Evolutionary conservation across 2,329 filamentous ascomycete genomes (phyloP), one percentile per base, ranked within the genome.

Genomic region (Calonectria ilicicola): DNA sequence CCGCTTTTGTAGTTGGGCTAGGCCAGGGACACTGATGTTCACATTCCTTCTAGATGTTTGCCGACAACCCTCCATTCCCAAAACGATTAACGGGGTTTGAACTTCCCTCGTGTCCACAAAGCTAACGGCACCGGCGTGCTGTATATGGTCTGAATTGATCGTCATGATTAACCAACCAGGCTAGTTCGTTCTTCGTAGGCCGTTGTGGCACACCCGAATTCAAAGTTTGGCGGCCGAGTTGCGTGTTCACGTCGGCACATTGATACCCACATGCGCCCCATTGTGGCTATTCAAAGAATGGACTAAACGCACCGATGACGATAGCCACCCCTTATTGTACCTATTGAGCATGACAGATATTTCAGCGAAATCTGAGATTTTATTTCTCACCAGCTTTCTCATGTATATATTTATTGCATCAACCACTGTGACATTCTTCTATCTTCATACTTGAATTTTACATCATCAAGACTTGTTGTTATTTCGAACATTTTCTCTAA

Each of bases 221-320:
- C 26, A 46, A 42, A 63, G 23, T 46, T 42, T 27, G 46, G 40
- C 17, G n/a, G 53, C 26, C 23, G 19, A 27, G 38, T 60, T 42
- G 66, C 46, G 56, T n/a, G 27, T 53, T 35, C 35, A 42, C 27
- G 21, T 21, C 26, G 23, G 17, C 32, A 42, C 38, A 42, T n/a
- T 40, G 23, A n/a, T 44, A 44, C 23, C 58, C 38, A 63, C 58
- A 29, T 23, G 38, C 14, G 19, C 38, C 58, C 58, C 58, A 63
- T 63, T 63, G 58, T 63, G 38, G 58, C 40, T 46, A 63, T 63
- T 63, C 23, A 46, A 27, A 63, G 38, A 63, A 63, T 63, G 38
- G 3, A 17, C 38, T 63, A 42, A 63, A 5, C 38, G 29, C 26
- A 27, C 40, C 58, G 17, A 32, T 46, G 40, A 63, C 27, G 40